Conservation (phyloP, 768 basidiomycete genomes). For the Nidularia pulvinata region DNA sequence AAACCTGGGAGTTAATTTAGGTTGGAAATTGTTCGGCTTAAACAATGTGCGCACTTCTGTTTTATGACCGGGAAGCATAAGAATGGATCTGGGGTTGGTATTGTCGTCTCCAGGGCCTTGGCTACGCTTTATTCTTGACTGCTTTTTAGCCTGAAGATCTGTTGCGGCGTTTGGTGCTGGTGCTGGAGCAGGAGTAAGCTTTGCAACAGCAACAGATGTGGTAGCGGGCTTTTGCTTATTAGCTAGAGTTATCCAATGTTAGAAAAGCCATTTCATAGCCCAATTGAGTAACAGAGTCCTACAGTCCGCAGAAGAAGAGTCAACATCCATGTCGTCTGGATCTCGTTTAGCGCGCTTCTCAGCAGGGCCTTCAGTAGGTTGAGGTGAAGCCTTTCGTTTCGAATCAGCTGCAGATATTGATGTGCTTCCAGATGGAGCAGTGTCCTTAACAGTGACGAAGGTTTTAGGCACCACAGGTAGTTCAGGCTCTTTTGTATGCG, state of each 20-base stretch:
- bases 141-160: constrained; percentile 14
- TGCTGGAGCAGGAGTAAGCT: constrained; percentile 5
- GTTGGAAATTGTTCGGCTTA: background rate
- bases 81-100: constrained; percentile 38
- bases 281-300: background rate
- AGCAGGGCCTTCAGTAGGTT: constrained; percentile 43
- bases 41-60: constrained; percentile 42
- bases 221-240: background rate
- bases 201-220: constrained; percentile 4
- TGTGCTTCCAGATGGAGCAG: background rate
- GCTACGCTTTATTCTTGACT: constrained; percentile 28
- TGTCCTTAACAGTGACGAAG: background rate
- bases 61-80: constrained; percentile 56
- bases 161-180: background rate
- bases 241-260: background rate
- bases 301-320: constrained; percentile 29
- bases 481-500: too few species aligned
- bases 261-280: background rate
- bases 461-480: background rate
- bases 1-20: constrained; percentile 48
- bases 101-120: constrained; percentile 41
- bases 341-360: constrained; percentile 67
- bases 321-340: constrained; percentile 46
- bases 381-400: constrained; percentile 58
- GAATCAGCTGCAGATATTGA: constrained; percentile 11